Base-by-base conservation (phyloP, 345 rosid genomes). In the Sonneratia alba region DNA sequence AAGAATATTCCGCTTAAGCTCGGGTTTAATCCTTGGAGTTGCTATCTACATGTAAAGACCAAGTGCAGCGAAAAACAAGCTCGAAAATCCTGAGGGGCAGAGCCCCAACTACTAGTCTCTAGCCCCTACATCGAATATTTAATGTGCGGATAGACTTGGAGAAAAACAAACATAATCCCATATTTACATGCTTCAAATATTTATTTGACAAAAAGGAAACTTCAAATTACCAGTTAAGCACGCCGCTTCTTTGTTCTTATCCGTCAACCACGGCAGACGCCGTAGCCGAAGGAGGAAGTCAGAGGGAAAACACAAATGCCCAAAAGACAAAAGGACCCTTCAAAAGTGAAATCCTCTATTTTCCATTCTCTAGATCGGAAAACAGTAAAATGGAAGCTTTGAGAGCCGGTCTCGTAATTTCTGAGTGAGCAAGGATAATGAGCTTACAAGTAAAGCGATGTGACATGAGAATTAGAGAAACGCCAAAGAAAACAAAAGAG, bases 391-490 rank as follows among this genome's bases (percentile, higher is more conserved):
- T 0, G 2, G 51, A 47, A 47, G 51, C 15, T 13, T 62, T 15
- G 38, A 11, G 19, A 37, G 10, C 7, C n/a, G 27, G 12, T 18
- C 9, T 45, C 69, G 22, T 16, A 40, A 10, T 43, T 32, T 68
- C 36, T n/a, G 12, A 45, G 21, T 19, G 9, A 36, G 55, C 36
- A 68, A 68, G 19, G 70, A 19, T 48, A 9, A 45, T 68, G 70
- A 68, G 53, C 32, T 66, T 27, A 4, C 0, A 32, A 47, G 51
- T 8, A 34, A 56, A 32, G 73, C 70, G 51, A 45, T 37, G 70
- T 57, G 72, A 71, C 73, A 40, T 72, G 69, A 53, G 71, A 79
- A 68, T 69, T 47, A 67, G 38, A 61, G 51, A 66, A 24, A 45
- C 36, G 27, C 36, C 70, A n/a, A 47, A 27, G 69, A 8, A 48